Conservation (phyloP, 1,139 yeast species). For the Debaryomyces sp. region DNA sequence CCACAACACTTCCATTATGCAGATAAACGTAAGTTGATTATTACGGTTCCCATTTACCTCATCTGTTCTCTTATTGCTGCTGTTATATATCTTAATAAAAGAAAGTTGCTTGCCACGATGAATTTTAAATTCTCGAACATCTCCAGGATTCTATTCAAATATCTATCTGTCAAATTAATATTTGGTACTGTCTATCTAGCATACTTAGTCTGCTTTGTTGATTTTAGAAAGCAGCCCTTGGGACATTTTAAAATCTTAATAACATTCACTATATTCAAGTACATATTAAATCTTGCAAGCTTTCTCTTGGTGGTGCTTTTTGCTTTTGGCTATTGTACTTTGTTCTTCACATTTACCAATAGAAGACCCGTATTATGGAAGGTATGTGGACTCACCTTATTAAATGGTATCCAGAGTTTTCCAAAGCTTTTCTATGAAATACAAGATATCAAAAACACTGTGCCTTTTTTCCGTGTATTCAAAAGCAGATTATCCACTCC, state of each 20-base stretch:
- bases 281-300: not conserved
- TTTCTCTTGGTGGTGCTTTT: constrained; percentile 1
- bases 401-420: constrained; percentile 1
- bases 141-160: not conserved
- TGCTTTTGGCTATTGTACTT: constrained; percentile 5
- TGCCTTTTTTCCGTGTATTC: not conserved
- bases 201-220: not conserved
- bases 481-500: not conserved
- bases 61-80: not conserved
- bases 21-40: not conserved
- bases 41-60: not conserved
- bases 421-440: not conserved
- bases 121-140: constrained; percentile 2
- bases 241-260: not conserved
- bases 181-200: not conserved
- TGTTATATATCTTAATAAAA: not conserved
- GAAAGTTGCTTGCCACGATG: not conserved
- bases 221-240: not conserved
- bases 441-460: not conserved
- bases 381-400: not conserved
- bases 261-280: not conserved
- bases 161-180: not conserved
- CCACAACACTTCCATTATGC: not conserved
- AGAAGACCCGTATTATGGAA: not conserved
- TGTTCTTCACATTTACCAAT: constrained; percentile 2